phyloP scores from a whole-genome alignment of 345 rosid species.

The Reutealis trisperma region DNA sequence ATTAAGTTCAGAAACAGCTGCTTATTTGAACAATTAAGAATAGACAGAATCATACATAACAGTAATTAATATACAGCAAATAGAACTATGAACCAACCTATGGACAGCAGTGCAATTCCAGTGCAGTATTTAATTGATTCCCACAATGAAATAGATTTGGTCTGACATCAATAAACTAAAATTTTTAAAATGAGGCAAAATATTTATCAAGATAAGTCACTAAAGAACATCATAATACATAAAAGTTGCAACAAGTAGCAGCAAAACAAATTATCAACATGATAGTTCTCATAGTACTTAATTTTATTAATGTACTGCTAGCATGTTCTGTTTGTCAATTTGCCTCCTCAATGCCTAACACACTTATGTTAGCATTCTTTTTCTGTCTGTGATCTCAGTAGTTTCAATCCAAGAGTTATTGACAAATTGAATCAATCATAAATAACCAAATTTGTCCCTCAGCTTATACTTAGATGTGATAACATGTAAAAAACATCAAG shows the following conservation, averaged over 20 bases:
- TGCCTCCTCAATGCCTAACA: neutral
- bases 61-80: neutral
- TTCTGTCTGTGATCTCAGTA: too few relatives aligned
- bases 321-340: neutral
- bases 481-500: neutral
- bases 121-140: slow-evolving; percentile 63
- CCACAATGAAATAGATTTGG: slow-evolving; percentile 68
- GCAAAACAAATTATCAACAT: neutral
- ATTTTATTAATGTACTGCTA: neutral
- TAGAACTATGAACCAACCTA: slow-evolving; percentile 53
- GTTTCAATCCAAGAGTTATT: too few relatives aligned
- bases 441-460: neutral
- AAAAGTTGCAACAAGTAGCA: neutral
- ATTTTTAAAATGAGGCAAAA: slow-evolving; percentile 34
- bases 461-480: neutral
- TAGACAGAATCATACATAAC: neutral
- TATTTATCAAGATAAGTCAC: neutral
- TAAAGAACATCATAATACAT: neutral
- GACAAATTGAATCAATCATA: too few relatives aligned
- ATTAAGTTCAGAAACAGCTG: slow-evolving; percentile 9
- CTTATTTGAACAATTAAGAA: neutral
- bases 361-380: neutral
- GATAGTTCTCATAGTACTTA: neutral
- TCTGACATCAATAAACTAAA: slow-evolving; percentile 49
- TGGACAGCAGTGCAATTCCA: slow-evolving; percentile 51